Evolutionary conservation across 148 eudicot genomes (phyloP).

Genomic region (Drosera capensis): DNA sequence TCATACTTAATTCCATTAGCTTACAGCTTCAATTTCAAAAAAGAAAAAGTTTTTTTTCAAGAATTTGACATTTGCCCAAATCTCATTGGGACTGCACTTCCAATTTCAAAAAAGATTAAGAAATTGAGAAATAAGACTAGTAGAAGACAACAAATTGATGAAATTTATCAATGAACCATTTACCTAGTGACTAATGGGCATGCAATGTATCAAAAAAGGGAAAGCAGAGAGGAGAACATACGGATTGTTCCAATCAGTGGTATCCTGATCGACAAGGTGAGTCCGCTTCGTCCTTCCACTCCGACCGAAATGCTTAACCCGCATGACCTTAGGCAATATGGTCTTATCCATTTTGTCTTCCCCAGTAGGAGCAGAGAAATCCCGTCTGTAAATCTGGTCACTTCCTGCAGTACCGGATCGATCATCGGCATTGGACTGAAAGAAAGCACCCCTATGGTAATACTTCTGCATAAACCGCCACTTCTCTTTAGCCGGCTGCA

Average conservation of each 20-base stretch:
- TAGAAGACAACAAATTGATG: too few species aligned
- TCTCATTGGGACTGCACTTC: too few species aligned
- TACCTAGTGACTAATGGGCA: not conserved
- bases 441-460: slow-evolving; percentile 91
- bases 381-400: slow-evolving; percentile 36
- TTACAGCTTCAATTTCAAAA: too few species aligned
- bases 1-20: too few species aligned
- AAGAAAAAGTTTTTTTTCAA: too few species aligned
- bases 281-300: slow-evolving; percentile 98
- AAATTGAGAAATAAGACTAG: too few species aligned
- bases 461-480: slow-evolving; percentile 99
- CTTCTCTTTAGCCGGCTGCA: slow-evolving; percentile 38
- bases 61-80: too few species aligned
- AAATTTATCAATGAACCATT: not conserved
- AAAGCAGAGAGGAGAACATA: slow-evolving; percentile 21
- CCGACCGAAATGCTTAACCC: slow-evolving; percentile 89
- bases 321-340: slow-evolving; percentile 87
- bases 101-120: too few species aligned
- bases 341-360: slow-evolving; percentile 85
- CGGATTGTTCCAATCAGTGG: slow-evolving; percentile 85
- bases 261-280: slow-evolving; percentile 83
- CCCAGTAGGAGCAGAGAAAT: slow-evolving; percentile 84
- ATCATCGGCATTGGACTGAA: slow-evolving; percentile 65
- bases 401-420: slow-evolving; percentile 43
- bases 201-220: not conserved